A percentile compares a stretch with the other conserved stretches of the same genome.
These are phyloP conservation scores for Dactylellina sp. DNA, from an alignment of 2,329 filamentous ascomycete species.

Conservation along the genomic window DNA sequence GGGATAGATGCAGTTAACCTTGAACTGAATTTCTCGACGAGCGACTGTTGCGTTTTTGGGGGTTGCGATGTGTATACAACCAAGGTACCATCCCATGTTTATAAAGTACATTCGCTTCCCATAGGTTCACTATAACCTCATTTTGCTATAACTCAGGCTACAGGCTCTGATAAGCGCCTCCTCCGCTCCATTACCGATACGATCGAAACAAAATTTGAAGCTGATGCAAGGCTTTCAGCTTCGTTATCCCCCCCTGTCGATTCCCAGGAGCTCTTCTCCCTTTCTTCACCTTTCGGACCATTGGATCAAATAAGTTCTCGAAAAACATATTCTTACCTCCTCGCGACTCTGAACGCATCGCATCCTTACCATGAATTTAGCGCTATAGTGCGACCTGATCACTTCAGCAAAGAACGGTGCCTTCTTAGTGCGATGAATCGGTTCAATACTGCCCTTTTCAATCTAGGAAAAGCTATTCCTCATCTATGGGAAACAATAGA, in stretches of 20 bases:
- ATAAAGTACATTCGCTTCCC: background rate
- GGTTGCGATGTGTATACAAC: slow-evolving; percentile 97
- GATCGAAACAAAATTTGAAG: slow-evolving; percentile 89
- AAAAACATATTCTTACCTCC: slow-evolving; percentile 93
- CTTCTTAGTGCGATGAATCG: slow-evolving; percentile 84
- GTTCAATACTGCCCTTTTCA: slow-evolving; percentile 87
- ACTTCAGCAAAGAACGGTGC: slow-evolving; percentile 87
- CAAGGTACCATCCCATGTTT: slow-evolving; percentile 67
- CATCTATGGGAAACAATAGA: slow-evolving; percentile 93
- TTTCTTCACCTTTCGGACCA: slow-evolving; percentile 76
- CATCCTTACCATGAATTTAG: slow-evolving; percentile 98
- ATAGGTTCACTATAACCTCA: background rate
- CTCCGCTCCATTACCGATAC: slow-evolving; percentile 95
- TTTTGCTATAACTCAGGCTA: slow-evolving; percentile 69
- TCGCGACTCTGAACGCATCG: slow-evolving; percentile 94
- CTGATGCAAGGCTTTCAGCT: slow-evolving; percentile 84
- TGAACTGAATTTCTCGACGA: slow-evolving; percentile 94
- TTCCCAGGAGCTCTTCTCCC: slow-evolving; percentile 73
- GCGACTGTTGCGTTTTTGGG: slow-evolving; percentile 90
- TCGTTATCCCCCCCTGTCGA: slow-evolving; percentile 86
- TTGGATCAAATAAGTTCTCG: slow-evolving; percentile 88
- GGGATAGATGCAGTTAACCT: slow-evolving; percentile 92
- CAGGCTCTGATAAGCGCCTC: slow-evolving; percentile 93
- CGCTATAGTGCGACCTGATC: slow-evolving; percentile 84
- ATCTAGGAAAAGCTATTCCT: slow-evolving; percentile 73